Base-by-base conservation (phyloP, 2,329 filamentous ascomycete species). In the Cercospora sesami region DNA sequence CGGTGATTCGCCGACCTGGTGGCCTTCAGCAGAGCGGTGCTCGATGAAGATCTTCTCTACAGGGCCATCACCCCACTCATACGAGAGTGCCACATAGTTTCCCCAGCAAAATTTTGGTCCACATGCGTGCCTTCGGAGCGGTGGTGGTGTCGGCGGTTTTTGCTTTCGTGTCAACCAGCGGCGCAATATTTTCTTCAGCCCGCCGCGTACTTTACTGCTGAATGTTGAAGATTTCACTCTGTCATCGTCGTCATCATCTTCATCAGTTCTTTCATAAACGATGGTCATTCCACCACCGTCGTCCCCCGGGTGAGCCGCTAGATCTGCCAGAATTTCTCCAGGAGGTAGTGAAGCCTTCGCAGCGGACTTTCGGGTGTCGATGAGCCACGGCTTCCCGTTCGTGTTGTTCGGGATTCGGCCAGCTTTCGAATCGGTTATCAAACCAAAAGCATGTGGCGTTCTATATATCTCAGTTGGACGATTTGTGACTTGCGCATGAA, bases 191-290 rank as follows among this genome's bases (percentile, higher is more conserved):
- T 14, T 26, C 48, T 53, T 23, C 0, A 16, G 21, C 12, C 23
- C 2, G 48, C 48, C 23, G 45, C 45, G 45, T 23, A 21, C 7
- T 48, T 1, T 1, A 48, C 18, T 48, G 45, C 9, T 48, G 12
- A 48, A 6, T 1, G 1, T 21, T 2, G 45, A 23, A 21, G 3
- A 51, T 2, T 51, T 3, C 21, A 12, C 48, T 53, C 23, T 26
- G 21, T 53, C 12, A 5, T 53, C 48, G 21, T 53, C 21, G 6
- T 53, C 1, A 3, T 53, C 48, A 2, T 28, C 48, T 12, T 53
- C 48, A 3, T 53, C 16, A 39, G 0, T 16, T 4, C 1, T 7
- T 0, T 1, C 9, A 1, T 3, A 30, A 8, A 9, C 14, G 0
- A 53, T 53, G 0, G 48, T 28, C 23, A 53, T 28, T 7, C 48